Percentiles rank a stretch among this genome's conserved stretches.
Evolutionary conservation across 768 basidiomycete species (phyloP).

Genomic region (Collybiopsis luxurians): DNA sequence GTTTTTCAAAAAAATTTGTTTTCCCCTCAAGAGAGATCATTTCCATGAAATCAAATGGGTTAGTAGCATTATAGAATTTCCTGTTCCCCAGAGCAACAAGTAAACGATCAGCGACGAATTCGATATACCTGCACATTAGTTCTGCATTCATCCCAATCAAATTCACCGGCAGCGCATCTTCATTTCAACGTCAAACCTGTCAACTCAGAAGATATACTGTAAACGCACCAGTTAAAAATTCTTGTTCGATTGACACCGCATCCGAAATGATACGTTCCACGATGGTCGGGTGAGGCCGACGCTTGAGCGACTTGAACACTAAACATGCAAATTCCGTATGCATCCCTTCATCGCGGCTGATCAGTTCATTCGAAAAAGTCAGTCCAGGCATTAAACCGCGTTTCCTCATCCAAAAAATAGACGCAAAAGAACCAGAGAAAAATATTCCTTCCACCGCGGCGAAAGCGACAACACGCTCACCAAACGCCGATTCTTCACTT

Average conservation of each 20-base stretch:
- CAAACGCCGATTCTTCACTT: slow-evolving; percentile 42
- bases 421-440: slow-evolving; percentile 44
- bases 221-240: slow-evolving; percentile 31
- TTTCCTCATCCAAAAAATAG: slow-evolving; percentile 4
- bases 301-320: slow-evolving; percentile 66
- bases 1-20: slow-evolving; percentile 33
- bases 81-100: slow-evolving; percentile 47
- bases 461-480: slow-evolving; percentile 51
- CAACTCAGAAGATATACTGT: slow-evolving; percentile 18
- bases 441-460: slow-evolving; percentile 57
- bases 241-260: slow-evolving; percentile 44
- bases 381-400: slow-evolving; percentile 71
- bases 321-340: slow-evolving; percentile 85
- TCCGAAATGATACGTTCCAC: slow-evolving; percentile 43
- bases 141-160: slow-evolving; percentile 52
- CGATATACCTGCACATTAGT: slow-evolving; percentile 47
- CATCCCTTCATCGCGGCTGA: slow-evolving; percentile 81
- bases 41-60: slow-evolving; percentile 58
- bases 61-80: slow-evolving; percentile 39
- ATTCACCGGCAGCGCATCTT: slow-evolving; percentile 39
- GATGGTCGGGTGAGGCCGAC: slow-evolving; percentile 43
- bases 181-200: not conserved
- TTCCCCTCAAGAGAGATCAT: slow-evolving; percentile 71
- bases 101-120: slow-evolving; percentile 43
- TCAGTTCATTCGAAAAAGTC: slow-evolving; percentile 84